Conservation (phyloP, 225 moss, liverwort and hornwort species). For the Rhytidiadelphus loreus region DNA sequence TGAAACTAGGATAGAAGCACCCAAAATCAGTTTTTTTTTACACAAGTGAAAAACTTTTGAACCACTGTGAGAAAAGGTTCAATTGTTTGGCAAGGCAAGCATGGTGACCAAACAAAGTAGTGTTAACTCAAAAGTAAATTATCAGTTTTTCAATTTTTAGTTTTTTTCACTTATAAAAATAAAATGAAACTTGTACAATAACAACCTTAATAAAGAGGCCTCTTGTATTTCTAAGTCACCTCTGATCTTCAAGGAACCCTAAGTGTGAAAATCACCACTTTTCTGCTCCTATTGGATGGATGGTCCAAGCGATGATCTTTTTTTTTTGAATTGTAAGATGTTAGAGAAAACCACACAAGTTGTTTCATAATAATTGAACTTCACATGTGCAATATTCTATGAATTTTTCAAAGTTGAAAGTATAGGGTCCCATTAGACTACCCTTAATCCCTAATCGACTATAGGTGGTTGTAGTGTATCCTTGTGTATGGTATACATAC, state of each 20-base stretch:
- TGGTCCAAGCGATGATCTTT: neutral
- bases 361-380: too few species aligned
- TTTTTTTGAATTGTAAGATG: too few species aligned
- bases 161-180: too few species aligned
- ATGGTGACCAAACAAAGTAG: neutral
- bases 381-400: too few species aligned
- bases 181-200: neutral
- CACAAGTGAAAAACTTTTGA: neutral
- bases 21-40: fast-evolving
- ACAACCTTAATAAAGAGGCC: neutral
- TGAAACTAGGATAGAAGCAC: too few species aligned
- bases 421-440: too few species aligned
- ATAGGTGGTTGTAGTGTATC: too few species aligned
- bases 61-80: neutral
- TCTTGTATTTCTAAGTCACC: neutral
- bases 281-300: neutral
- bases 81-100: neutral
- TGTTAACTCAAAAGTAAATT: neutral
- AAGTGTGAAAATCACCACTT: neutral
- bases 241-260: neutral
- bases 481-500: too few species aligned
- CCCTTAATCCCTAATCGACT: too few species aligned
- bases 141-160: too few species aligned
- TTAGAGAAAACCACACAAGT: too few species aligned
- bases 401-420: too few species aligned